Evolutionary conservation across 2,329 filamentous ascomycete genomes (phyloP), one percentile per base, ranked within the genome.

Genomic region (Fusarium graminum): DNA sequence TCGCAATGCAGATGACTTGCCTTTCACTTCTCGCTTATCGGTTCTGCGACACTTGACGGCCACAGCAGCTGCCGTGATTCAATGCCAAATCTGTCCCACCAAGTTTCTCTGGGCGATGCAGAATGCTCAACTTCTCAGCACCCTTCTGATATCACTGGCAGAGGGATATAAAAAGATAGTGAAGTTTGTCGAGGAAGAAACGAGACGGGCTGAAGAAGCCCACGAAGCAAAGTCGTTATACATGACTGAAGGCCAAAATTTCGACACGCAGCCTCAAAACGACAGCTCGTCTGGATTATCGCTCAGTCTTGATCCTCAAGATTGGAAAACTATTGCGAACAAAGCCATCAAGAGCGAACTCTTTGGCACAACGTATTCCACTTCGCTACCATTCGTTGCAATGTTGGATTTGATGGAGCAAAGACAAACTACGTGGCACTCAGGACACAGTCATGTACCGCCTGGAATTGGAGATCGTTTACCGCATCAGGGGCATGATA

Each of bases 31-130:
- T 16, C 61, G 67, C 2, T 36, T 73, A 8, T 57, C 53, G 3
- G 55, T 56, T 11, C 51, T 73, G 26, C 56, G 69, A 4, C 53
- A 67, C 13, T 52, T 72, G 9, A 72, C 63, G 1, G 29, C 38
- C 2, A 67, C 59, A 3, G 63, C 71, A 14, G 43, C 52, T 3
- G 17, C 52, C 1, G 53, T 73, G 4, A 65, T 73, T 11, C 59
- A 69, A 14, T 73, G 71, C 7, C 45, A 51, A 19, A 58, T 72
- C 1, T 73, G 71, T 19, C 71, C 71, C 1, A 71, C 65, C 0
- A 54, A 68, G 25, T 73, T 73, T 8, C 51, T 72, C 10, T 73
- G 71, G 71, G 71, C 71, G 2, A 73, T 73, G 71, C 71, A 73
- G 32, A 73, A 73, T 13, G 65, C 69, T 3, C 71, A 73, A 39